Evolutionary conservation across 495 filamentous ascomycete species (phyloP).

Genomic region (Amniculicola lignicola): DNA sequence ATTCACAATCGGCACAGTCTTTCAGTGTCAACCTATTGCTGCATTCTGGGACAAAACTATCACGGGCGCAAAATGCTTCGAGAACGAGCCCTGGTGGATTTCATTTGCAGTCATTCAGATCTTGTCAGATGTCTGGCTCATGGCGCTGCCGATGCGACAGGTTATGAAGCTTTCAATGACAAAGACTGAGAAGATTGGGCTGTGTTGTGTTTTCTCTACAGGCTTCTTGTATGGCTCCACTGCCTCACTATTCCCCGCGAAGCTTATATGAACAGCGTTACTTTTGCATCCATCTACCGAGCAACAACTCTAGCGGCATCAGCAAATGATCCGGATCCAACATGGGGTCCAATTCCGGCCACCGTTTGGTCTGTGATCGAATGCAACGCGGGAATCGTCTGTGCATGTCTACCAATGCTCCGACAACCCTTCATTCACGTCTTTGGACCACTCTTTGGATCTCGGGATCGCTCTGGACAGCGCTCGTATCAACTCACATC

Average conservation of each 20-base stretch:
- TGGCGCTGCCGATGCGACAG: not conserved
- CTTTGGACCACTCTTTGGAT: conserved; percentile 9
- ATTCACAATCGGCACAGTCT: conserved; percentile 2
- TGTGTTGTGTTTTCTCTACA: not conserved
- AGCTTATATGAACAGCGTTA: not conserved
- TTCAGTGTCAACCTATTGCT: conserved; percentile 3
- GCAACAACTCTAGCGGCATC: conserved; percentile 1
- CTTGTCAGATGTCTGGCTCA: not conserved
- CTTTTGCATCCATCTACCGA: not conserved
- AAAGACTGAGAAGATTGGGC: not conserved
- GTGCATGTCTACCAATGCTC: conserved; percentile 9
- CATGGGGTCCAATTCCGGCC: not conserved
- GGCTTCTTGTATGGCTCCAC: not conserved
- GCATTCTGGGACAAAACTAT: conserved; percentile 10
- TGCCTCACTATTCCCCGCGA: not conserved
- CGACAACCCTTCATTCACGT: conserved; percentile 5
- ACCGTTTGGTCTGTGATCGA: conserved; percentile 8
- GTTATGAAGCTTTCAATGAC: not conserved
- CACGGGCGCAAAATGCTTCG: not conserved
- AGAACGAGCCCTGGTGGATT: conserved; percentile 8
- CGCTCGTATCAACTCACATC: not conserved
- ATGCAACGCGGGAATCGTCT: conserved; percentile 8
- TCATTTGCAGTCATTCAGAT: not conserved
- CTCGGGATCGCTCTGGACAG: not conserved
- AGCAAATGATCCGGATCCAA: conserved; percentile 2